Conservation (phyloP, 2,329 filamentous ascomycete species). For the Seiridium unicorne region DNA sequence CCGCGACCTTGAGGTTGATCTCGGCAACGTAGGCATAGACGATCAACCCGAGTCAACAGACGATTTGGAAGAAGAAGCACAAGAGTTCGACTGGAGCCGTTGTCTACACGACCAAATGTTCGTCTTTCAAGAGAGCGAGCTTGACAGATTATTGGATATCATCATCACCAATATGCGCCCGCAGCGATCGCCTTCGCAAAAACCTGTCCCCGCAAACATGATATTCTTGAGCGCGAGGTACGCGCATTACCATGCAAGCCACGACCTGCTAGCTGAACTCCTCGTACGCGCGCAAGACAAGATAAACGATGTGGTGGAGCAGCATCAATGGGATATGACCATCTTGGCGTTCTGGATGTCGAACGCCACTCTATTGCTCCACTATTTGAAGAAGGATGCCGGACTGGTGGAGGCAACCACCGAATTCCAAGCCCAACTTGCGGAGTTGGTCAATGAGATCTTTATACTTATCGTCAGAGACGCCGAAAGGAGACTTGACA, state of each 20-base stretch:
- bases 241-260: slow-evolving; percentile 91
- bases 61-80: slow-evolving; percentile 82
- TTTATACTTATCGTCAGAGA: slow-evolving; percentile 97
- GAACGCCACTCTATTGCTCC: slow-evolving; percentile 89
- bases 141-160: slow-evolving; percentile 89
- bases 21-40: slow-evolving; percentile 93
- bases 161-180: slow-evolving; percentile 98
- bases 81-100: slow-evolving; percentile 93
- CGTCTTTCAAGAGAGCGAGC: slow-evolving; percentile 93
- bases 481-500: slow-evolving; percentile 92
- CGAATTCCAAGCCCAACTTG: slow-evolving; percentile 88
- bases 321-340: slow-evolving; percentile 98
- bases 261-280: slow-evolving; percentile 77
- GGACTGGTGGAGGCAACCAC: slow-evolving; percentile 78
- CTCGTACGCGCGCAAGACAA: slow-evolving; percentile 88
- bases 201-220: slow-evolving; percentile 95
- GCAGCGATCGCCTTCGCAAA: slow-evolving; percentile 92
- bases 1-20: slow-evolving; percentile 90
- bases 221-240: slow-evolving; percentile 94
- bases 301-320: slow-evolving; percentile 95
- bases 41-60: slow-evolving; percentile 85
- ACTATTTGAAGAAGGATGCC: slow-evolving; percentile 93
- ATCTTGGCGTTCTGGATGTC: slow-evolving; percentile 99
- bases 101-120: slow-evolving; percentile 99
- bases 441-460: slow-evolving; percentile 95